Conservation (phyloP, 805 yeast species). For the Candida ulmi region DNA sequence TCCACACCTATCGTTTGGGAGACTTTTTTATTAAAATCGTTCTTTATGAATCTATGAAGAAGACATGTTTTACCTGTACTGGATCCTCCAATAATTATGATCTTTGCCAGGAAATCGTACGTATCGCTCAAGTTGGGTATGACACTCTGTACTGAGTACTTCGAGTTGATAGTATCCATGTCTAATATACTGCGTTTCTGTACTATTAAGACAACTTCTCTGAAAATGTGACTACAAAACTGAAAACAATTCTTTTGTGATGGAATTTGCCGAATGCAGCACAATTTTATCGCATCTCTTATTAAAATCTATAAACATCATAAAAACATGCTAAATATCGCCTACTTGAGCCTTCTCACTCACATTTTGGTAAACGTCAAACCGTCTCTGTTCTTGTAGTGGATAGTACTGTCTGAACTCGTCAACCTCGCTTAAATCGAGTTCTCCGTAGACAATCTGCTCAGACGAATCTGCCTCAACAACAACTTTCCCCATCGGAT, state of each 20-base stretch:
- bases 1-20: constrained; percentile 38
- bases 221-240: too few species aligned
- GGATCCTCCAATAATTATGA: constrained; percentile 37
- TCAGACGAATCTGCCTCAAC: constrained; percentile 75
- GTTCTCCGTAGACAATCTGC: constrained; percentile 61
- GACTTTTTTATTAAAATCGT: constrained; percentile 13
- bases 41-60: constrained; percentile 29
- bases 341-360: not conserved
- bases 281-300: too few species aligned
- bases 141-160: not conserved
- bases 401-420: constrained; percentile 62
- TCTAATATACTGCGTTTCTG: too few species aligned
- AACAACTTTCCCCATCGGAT: constrained; percentile 54
- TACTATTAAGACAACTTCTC: too few species aligned
- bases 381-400: constrained; percentile 59
- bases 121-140: constrained; percentile 5
- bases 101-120: constrained; percentile 33
- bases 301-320: too few species aligned
- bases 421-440: constrained; percentile 51
- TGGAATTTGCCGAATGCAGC: too few species aligned
- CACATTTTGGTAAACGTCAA: constrained; percentile 45
- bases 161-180: not conserved
- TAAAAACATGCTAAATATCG: not conserved
- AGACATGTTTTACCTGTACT: constrained; percentile 40
- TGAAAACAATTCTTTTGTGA: too few species aligned